A percentile compares a stretch with the other conserved stretches of the same genome.
Evolutionary conservation across 805 yeast genomes (phyloP).

Genomic region (Hanseniaspora guilliermondii): DNA sequence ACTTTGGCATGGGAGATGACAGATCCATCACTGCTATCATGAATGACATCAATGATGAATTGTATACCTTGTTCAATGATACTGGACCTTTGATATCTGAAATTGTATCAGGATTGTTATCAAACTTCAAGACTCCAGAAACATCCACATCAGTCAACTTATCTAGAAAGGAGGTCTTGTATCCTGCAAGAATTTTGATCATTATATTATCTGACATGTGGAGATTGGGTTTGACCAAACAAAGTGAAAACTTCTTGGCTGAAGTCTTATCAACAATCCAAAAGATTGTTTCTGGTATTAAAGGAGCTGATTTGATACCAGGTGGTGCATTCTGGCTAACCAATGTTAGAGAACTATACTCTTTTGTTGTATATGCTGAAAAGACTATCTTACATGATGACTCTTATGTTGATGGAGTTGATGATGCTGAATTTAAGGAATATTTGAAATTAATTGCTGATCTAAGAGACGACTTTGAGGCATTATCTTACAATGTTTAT

Average conservation of each 20-base stretch:
- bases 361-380: constrained; percentile 90
- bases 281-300: constrained; percentile 61
- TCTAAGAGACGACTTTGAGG: constrained; percentile 87
- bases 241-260: constrained; percentile 81
- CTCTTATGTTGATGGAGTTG: constrained; percentile 67
- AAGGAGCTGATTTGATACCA: constrained; percentile 75
- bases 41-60: constrained; percentile 63
- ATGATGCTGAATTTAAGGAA: constrained; percentile 78
- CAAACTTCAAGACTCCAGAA: constrained; percentile 73
- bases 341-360: constrained; percentile 86
- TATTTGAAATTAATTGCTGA: constrained; percentile 80
- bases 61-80: constrained; percentile 57
- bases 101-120: constrained; percentile 73
- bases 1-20: constrained; percentile 30
- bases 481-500: constrained; percentile 82
- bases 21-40: constrained; percentile 34
- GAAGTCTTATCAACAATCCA: constrained; percentile 81
- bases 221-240: constrained; percentile 87
- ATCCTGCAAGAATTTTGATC: constrained; percentile 91
- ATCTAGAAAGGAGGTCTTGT: constrained; percentile 78
- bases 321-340: constrained; percentile 97
- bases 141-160: constrained; percentile 74
- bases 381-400: constrained; percentile 80
- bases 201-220: constrained; percentile 93
- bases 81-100: constrained; percentile 65